Conservation (phyloP, 2,329 filamentous ascomycete genomes). For the Penicillium sp. region DNA sequence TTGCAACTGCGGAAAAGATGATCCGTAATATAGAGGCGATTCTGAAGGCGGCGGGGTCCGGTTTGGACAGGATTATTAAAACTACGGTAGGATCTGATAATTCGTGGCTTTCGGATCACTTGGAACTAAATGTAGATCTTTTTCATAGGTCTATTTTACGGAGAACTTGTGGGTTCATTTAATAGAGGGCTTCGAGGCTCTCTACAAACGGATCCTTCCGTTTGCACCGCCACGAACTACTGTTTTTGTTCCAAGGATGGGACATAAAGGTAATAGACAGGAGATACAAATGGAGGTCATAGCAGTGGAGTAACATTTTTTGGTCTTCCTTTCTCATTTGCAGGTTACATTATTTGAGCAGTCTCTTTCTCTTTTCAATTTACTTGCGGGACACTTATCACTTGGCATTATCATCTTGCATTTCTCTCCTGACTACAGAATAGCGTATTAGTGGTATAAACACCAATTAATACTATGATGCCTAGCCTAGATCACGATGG, state of each 20-base stretch:
- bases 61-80: neutral
- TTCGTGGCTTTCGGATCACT: neutral
- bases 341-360: neutral
- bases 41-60: neutral
- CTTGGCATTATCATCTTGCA: too few species aligned
- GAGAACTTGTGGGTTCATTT: neutral
- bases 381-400: neutral
- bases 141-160: neutral
- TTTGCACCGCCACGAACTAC: conserved; percentile 1
- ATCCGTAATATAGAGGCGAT: conserved; percentile 2
- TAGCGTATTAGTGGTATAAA: too few species aligned
- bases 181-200: neutral
- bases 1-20: neutral
- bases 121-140: neutral
- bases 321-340: too few species aligned
- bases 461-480: too few species aligned
- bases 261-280: neutral
- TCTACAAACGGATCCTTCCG: neutral
- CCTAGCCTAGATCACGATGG: neutral
- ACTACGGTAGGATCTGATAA: neutral
- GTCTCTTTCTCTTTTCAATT: neutral
- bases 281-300: conserved; percentile 1
- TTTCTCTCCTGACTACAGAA: neutral
- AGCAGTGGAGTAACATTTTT: neutral
- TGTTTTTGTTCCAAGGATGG: neutral